Conservation (phyloP, 257 asterid genomes). For the Linaria vulgaris region DNA sequence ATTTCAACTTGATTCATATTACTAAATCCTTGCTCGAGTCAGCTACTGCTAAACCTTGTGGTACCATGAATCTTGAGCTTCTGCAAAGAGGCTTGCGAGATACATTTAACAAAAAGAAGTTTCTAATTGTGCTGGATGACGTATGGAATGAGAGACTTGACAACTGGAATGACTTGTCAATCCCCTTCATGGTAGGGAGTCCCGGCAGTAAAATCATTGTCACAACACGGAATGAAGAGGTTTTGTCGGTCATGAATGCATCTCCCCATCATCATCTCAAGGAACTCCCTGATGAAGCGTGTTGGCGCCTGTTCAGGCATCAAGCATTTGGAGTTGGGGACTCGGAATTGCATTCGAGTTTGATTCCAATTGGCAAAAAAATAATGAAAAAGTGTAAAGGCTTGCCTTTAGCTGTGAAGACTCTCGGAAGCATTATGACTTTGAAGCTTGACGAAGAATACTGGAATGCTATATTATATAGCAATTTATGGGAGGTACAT, state of each 20-base stretch:
- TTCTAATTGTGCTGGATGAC: conserved; percentile 49
- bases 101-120: conserved; percentile 32
- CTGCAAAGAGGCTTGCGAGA: conserved; percentile 40
- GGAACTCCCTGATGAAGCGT: conserved; percentile 43
- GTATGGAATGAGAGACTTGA: conserved; percentile 45
- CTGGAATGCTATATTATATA: conserved; percentile 42
- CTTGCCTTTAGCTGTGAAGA: conserved; percentile 54
- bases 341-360: conserved; percentile 17
- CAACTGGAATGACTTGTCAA: conserved; percentile 39
- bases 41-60: conserved; percentile 37
- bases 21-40: conserved; percentile 46
- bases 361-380: conserved; percentile 40
- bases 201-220: conserved; percentile 43
- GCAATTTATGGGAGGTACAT: conserved; percentile 49
- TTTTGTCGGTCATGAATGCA: conserved; percentile 34
- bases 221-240: conserved; percentile 46
- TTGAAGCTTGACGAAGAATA: conserved; percentile 34
- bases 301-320: conserved; percentile 43
- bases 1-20: conserved; percentile 37
- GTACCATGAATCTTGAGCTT: conserved; percentile 42
- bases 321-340: conserved; percentile 35
- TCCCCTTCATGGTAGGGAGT: conserved; percentile 37
- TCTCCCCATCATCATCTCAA: conserved; percentile 35
- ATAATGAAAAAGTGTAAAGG: conserved; percentile 47
- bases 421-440: conserved; percentile 41